These are phyloP conservation scores for Arctostaphylos glauca DNA, from an alignment of 148 eudicot genomes.

Conservation along the genomic window DNA sequence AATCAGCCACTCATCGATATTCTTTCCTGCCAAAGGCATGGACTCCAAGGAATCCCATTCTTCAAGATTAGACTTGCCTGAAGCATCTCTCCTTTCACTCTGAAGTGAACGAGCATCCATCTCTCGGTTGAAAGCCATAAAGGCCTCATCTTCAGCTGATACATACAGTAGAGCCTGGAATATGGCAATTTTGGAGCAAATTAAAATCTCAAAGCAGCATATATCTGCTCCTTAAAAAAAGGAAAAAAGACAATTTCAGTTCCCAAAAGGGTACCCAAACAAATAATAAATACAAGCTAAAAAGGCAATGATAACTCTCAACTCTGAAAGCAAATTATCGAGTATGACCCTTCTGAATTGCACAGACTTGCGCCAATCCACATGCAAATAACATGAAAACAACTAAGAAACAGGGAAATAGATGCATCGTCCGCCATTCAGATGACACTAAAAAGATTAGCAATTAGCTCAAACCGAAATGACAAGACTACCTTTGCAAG, in stretches of 20 bases:
- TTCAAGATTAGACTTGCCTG: conserved; percentile 24
- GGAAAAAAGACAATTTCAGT: not conserved
- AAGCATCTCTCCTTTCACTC: conserved; percentile 51
- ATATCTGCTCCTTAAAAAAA: not conserved
- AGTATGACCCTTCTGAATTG: not conserved
- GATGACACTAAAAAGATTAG: conserved; percentile 34
- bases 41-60: conserved; percentile 50
- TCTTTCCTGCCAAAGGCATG: conserved; percentile 73
- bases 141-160: conserved; percentile 88
- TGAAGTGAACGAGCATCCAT: conserved; percentile 55
- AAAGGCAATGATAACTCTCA: not conserved
- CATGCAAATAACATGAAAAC: not conserved
- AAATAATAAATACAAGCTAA: not conserved
- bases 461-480: conserved; percentile 14
- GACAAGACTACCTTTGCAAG: conserved; percentile 68
- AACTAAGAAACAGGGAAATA: not conserved
- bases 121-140: conserved; percentile 63
- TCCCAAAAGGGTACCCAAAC: not conserved
- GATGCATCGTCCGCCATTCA: conserved; percentile 25
- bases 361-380: not conserved
- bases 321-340: not conserved
- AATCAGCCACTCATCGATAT: conserved; percentile 61
- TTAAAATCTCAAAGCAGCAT: not conserved
- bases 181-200: conserved; percentile 21
- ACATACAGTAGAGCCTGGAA: conserved; percentile 73